Conservation (phyloP, 305 asterid species). For the Withania somnifera region DNA sequence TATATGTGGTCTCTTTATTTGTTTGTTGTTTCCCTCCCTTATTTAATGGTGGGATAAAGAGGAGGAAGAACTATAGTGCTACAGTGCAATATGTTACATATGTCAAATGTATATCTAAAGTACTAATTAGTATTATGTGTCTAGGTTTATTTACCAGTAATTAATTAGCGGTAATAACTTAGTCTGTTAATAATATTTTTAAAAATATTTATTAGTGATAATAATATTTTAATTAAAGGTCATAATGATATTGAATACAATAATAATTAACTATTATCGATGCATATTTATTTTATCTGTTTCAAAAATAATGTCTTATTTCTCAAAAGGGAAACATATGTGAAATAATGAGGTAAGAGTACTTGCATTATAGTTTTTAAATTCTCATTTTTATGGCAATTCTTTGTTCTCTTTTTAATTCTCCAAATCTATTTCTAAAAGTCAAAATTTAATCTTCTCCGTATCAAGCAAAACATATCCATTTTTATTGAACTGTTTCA, state of each 20-base stretch:
- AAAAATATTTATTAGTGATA: too few species aligned
- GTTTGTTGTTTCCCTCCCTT: conserved; percentile 1
- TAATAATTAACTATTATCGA: too few species aligned
- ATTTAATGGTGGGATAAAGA: background rate
- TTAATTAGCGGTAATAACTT: too few species aligned
- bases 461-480: background rate
- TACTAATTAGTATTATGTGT: background rate
- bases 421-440: background rate
- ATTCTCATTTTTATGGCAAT: background rate
- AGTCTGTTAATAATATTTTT: too few species aligned
- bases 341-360: background rate
- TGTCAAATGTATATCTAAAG: background rate
- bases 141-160: too few species aligned
- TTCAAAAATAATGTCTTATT: background rate
- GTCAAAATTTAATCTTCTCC: background rate
- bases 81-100: background rate
- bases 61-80: background rate
- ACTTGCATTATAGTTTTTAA: background rate
- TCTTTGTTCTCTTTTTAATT: background rate
- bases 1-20: background rate
- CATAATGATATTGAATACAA: too few species aligned
- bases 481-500: background rate
- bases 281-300: background rate
- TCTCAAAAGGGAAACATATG: background rate
- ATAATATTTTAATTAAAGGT: too few species aligned